phyloP scores from a whole-genome alignment of 768 basidiomycete genomes.

The Leucocoprinus birnbaumii region DNA sequence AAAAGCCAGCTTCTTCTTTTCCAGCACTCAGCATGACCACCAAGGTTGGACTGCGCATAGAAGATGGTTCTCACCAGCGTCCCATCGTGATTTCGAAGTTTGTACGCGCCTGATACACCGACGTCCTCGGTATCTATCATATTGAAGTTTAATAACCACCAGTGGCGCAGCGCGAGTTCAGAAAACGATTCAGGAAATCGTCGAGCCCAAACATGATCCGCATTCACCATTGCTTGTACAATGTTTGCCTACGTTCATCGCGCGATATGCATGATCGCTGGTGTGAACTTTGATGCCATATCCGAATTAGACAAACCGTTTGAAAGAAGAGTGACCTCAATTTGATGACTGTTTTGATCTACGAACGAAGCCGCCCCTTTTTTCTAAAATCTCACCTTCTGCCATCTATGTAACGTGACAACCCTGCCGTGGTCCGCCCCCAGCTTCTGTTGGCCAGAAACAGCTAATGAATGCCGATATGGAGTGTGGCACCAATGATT shows the following conservation, averaged over 20 bases:
- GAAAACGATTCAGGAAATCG: background rate
- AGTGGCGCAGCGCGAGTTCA: background rate
- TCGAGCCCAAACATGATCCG: background rate
- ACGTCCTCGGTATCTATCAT: constrained; percentile 7
- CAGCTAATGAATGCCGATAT: background rate
- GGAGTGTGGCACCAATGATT: background rate
- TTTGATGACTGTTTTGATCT: constrained; percentile 1
- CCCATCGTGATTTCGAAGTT: background rate
- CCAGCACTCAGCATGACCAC: background rate
- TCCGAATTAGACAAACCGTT: background rate
- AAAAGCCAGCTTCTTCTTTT: background rate
- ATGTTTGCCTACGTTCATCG: background rate
- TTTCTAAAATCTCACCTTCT: background rate
- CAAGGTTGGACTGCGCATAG: constrained; percentile 3
- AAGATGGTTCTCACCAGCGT: background rate
- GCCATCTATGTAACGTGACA: background rate
- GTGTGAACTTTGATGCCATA: background rate
- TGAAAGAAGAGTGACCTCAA: background rate
- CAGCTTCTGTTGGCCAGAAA: background rate
- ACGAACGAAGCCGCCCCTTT: constrained; percentile 3
- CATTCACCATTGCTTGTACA: background rate
- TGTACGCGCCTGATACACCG: background rate
- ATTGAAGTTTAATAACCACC: background rate
- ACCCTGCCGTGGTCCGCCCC: background rate
- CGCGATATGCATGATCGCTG: too few relatives aligned